These are phyloP conservation scores for Phytophthora cactorum DNA, from an alignment of 352 stramenopile genomes.

Conservation along the genomic window DNA sequence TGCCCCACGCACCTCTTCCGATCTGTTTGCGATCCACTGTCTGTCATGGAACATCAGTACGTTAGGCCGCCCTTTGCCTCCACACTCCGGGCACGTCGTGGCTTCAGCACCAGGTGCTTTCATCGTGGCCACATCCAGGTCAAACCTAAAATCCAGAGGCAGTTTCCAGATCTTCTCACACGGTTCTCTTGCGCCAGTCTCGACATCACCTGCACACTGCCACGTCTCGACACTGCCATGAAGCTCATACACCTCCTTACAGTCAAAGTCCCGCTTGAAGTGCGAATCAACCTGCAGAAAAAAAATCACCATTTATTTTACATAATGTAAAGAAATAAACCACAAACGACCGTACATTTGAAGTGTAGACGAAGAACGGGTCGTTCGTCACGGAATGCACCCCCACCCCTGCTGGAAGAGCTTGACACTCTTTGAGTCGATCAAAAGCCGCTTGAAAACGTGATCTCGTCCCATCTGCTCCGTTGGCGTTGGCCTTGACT, in stretches of 20 bases:
- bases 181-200: slow-evolving; percentile 39
- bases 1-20: slow-evolving; percentile 56
- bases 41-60: slow-evolving; percentile 94
- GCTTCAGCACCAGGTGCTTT: slow-evolving; percentile 41
- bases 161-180: slow-evolving; percentile 68
- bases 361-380: slow-evolving; percentile 93
- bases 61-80: slow-evolving; percentile 75
- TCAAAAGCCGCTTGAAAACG: slow-evolving; percentile 51
- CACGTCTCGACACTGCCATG: slow-evolving; percentile 88
- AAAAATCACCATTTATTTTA: background rate
- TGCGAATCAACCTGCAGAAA: slow-evolving; percentile 82
- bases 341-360: slow-evolving; percentile 65
- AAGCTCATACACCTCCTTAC: slow-evolving; percentile 86
- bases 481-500: slow-evolving; percentile 23
- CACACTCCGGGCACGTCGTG: slow-evolving; percentile 62
- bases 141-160: slow-evolving; percentile 59
- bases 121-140: slow-evolving; percentile 75
- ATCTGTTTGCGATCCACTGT: slow-evolving; percentile 78
- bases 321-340: background rate
- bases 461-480: slow-evolving; percentile 18
- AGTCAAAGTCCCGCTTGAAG: slow-evolving; percentile 77
- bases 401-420: slow-evolving; percentile 37
- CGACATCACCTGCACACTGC: slow-evolving; percentile 70
- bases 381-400: slow-evolving; percentile 47
- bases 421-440: slow-evolving; percentile 36